Base-by-base conservation (phyloP, 306 rosid species). In the Cicer judaicum region DNA sequence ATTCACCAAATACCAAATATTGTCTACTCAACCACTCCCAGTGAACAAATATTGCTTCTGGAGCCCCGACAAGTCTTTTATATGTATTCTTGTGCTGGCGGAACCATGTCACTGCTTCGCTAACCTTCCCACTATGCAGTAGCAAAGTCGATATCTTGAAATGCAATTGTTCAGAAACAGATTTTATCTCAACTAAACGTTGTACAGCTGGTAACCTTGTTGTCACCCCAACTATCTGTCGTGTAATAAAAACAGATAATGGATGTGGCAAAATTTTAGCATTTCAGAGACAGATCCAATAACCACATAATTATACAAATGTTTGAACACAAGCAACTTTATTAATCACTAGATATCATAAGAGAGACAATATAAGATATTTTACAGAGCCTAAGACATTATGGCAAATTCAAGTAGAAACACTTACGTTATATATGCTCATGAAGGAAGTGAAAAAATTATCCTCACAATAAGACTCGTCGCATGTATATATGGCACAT, bases 21-120 rank as follows among this genome's bases (percentile, higher is more conserved):
- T 94, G 98, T 82, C 93, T 88, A 80, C 97, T 90, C 93, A 94
- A 82, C 98, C 98, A 94, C 78, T 90, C 98, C 97, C 94, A 90
- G 74, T 94, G 98, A 84, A 94, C 87, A 85, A 91, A 92, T 73
- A 67, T 78, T 53, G 89, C 96, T 78, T 90, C 96, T 38, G 98
- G 90, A 43, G 90, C 77, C 77, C 98, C 97, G 61, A 77, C 77
- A 40, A 94, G 83, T 87, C 83, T 87, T 80, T 82, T 87, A 81
- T 94, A 94, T 3, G 91, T 76, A 80, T 86, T 84, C 84, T 72
- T 87, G 78, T 91, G 98, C 81, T 81, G 92, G 65, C 87, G 89
- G 72, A 94, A 94, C 98, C 98, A 91, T 0, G 66, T 69, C 74
- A 94, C 87, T 9, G 97, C 94, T 83, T 94, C 98, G 38, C 76